Evolutionary conservation across 2,329 filamentous ascomycete species (phyloP), one percentile per base, ranked within the genome.

Genomic region (Ceratocystis huliohia): DNA sequence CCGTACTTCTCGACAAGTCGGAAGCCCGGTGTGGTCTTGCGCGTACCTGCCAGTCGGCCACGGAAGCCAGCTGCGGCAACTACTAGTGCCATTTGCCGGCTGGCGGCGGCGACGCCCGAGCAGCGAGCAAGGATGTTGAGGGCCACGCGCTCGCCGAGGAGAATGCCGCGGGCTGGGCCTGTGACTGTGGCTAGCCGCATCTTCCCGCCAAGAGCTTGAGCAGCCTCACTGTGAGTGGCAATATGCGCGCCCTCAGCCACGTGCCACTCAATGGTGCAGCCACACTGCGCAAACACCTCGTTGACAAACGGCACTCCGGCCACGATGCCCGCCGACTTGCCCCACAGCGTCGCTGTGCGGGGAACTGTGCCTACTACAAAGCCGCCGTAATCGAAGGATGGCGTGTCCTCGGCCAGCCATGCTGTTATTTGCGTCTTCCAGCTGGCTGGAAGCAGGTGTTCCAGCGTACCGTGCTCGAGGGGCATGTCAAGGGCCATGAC

Each of bases 21-120:
- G 78, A 97, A 99, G 0, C 94, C 94, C 0, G 94, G 94, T 0
- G 94, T 99, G 0, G 94, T 99, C 80, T 99, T 99, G 73, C 94
- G 84, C 59, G 94, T 99, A 56, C 94, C 94, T 0, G 94, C 93
- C n/a, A 99, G 79, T 1, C 87, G 87, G 67, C 93, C 93, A 33
- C 78, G 79, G 78, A 93, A 97, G 2, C 92, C 92, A 2, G 84
- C 85, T 15, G 76, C 77, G 65, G 84, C 79, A 65, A 88, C 77
- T 68, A 81, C 78, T 25, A 77, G 72, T 28, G 87, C 76, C 72
- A 88, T 78, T 13, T 77, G 75, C 1, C 79, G 75, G 69, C 81
- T 85, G 73, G 81, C 86, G 17, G 88, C 90, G 20, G 94, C 94
- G 69, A 99, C 86, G 56, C 93, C 94, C 1, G 91, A 96, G 77